These are phyloP conservation scores for Xylaria sp. DNA, from an alignment of 2,329 filamentous ascomycete genomes.

Conservation along the genomic window DNA sequence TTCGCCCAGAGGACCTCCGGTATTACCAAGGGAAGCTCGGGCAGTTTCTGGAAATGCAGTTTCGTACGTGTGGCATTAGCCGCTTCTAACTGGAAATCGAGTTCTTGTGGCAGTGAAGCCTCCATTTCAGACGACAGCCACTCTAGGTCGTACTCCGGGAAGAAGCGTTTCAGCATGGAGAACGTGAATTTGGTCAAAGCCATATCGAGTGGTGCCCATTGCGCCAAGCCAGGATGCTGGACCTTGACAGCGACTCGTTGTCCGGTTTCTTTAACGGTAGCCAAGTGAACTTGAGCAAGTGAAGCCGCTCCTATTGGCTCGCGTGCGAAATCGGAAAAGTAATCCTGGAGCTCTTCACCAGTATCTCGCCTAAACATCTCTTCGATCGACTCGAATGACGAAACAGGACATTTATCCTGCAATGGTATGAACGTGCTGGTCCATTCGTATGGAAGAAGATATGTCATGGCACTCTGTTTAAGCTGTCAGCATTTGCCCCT, in stretches of 20 bases:
- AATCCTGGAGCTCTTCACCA: slow-evolving; percentile 75
- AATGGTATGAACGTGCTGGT: slow-evolving; percentile 94
- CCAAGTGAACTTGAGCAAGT: slow-evolving; percentile 91
- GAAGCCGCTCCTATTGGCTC: slow-evolving; percentile 90
- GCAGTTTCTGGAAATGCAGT: slow-evolving; percentile 78
- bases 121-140: slow-evolving; percentile 97
- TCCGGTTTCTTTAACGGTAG: slow-evolving; percentile 79
- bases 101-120: slow-evolving; percentile 83
- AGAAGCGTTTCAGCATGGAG: slow-evolving; percentile 85
- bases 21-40: slow-evolving; percentile 81
- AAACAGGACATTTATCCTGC: slow-evolving; percentile 94
- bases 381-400: slow-evolving; percentile 83
- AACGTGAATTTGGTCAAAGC: slow-evolving; percentile 89
- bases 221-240: slow-evolving; percentile 86
- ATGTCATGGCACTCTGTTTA: slow-evolving; percentile 84
- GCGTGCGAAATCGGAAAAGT: slow-evolving; percentile 83
- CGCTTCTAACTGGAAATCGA: slow-evolving; percentile 88
- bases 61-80: slow-evolving; percentile 80
- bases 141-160: slow-evolving; percentile 96
- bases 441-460: slow-evolving; percentile 89
- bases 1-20: slow-evolving; percentile 90
- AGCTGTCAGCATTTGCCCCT: slow-evolving; percentile 1
- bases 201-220: slow-evolving; percentile 90
- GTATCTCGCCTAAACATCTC: slow-evolving; percentile 87
- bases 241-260: slow-evolving; percentile 95